Evolutionary conservation across 1,284 basidiomycete species (phyloP), one percentile per base, ranked within the genome.

Genomic region (Heliocybe sulcata): DNA sequence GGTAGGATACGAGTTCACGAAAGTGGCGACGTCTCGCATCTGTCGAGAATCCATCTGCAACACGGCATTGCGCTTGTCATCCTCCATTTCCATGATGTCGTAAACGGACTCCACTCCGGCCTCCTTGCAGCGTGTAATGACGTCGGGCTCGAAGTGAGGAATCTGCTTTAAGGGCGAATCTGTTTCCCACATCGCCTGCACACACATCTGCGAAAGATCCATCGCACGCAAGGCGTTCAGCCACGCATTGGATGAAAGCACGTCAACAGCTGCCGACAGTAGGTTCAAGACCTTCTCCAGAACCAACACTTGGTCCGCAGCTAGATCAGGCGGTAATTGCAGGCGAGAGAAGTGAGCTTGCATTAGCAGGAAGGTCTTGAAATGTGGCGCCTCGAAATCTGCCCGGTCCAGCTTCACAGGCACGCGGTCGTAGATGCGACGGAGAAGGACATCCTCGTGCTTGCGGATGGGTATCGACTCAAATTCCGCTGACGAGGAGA

Each of bases 201-300:
- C 94, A 69, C 92, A 94, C 96, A 99, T 99, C 73, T 99, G 97
- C n/a, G 90, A 92, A 56, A 99, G 70, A 73, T 99, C 97, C 97
- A 99, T 99, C 0, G 95, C 96, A 51, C 95, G 91, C 14, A 98
- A 75, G 1, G 95, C 96, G 65, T 88, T 96, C 64, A 99, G 71
- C 87, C 87, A 96, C 2, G 92, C 94, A 66, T 98, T 98, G 51
- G 90, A 94, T 3, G 91, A 94, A 93, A 99, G 94, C 57, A 99
- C 96, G 68, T 98, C 96, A 33, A 98, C 95, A 65, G 93, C 95
- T 1, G 96, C 94, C 11, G 90, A 93, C 22, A 96, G 77, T 26
- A 96, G 72, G 63, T 93, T 96, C 59, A 98, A 77, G 27, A 97
- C 86, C 70, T 95, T 97, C 71, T 90, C 85, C 2, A 99, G 77